Conservation (phyloP, 345 rosid genomes). For the Hirschfeldia incana region DNA sequence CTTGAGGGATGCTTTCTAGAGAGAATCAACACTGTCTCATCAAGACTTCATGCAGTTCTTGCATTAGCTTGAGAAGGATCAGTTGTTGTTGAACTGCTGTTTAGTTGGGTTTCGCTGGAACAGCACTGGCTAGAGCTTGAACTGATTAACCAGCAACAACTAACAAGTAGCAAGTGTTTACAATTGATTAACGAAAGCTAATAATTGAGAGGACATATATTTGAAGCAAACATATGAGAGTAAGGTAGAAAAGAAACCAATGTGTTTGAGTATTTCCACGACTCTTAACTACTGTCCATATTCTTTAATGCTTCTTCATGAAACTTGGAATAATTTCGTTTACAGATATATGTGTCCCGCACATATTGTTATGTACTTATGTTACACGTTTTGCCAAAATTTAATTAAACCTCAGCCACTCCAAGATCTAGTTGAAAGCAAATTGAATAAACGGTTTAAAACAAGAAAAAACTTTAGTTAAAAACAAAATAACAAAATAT, state of each 20-base stretch:
- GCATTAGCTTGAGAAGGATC: slow-evolving; percentile 15
- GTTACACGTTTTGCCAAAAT: background rate
- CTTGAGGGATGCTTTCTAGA: slow-evolving; percentile 39
- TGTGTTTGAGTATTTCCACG: too few species aligned
- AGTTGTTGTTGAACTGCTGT: slow-evolving; percentile 31
- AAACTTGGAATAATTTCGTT: too few species aligned
- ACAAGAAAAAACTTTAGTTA: background rate
- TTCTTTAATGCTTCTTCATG: too few species aligned
- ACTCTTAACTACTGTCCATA: too few species aligned
- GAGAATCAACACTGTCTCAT: slow-evolving; percentile 31
- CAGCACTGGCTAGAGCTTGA: slow-evolving; percentile 74
- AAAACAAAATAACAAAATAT: background rate
- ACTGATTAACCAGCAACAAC: slow-evolving; percentile 24
- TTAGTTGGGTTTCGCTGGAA: slow-evolving; percentile 62
- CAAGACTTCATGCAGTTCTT: too few species aligned
- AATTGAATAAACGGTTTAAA: background rate
- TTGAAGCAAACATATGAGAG: too few species aligned
- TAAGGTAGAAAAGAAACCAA: too few species aligned
- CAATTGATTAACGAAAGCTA: too few species aligned
- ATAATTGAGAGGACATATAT: too few species aligned
- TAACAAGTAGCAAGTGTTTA: too few species aligned
- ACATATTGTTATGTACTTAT: background rate
- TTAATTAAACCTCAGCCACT: background rate
- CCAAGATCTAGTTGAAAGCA: background rate
- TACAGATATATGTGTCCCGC: background rate